phyloP scores from a whole-genome alignment of 805 yeast genomes.

The Kodamaea hsintzibuensis region DNA sequence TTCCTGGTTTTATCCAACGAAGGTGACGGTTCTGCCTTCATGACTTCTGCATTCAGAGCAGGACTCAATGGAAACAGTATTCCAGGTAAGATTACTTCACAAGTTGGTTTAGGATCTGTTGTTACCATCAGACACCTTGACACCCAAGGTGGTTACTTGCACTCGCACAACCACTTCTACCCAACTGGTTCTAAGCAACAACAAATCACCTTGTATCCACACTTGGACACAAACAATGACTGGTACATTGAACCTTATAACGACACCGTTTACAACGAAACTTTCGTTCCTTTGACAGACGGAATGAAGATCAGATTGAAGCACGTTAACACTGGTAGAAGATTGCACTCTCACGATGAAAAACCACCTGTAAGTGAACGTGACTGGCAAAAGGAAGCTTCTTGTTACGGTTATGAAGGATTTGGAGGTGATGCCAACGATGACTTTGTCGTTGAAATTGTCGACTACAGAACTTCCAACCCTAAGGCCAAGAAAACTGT shows the following conservation, averaged over 20 bases:
- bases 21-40: constrained; percentile 72
- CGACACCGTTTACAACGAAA: constrained; percentile 53
- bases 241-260: constrained; percentile 73
- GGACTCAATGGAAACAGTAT: constrained; percentile 59
- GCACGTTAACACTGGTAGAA: constrained; percentile 57
- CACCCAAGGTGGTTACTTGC: constrained; percentile 79
- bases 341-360: constrained; percentile 83
- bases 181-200: constrained; percentile 84
- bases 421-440: constrained; percentile 84
- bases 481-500: constrained; percentile 57
- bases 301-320: constrained; percentile 70
- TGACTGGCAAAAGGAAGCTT: constrained; percentile 85
- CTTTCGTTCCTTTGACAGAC: constrained; percentile 62
- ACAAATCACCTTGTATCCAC: constrained; percentile 79
- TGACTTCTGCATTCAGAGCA: constrained; percentile 71
- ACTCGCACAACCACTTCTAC: constrained; percentile 71
- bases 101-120: constrained; percentile 72
- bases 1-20: constrained; percentile 56
- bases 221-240: constrained; percentile 69
- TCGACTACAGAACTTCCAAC: constrained; percentile 48
- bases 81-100: constrained; percentile 58
- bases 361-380: constrained; percentile 73
- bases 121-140: constrained; percentile 67
- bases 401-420: constrained; percentile 74
- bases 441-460: constrained; percentile 77